These are phyloP conservation scores for Fusarium secorum DNA, from an alignment of 2,329 filamentous ascomycete genomes.

Conservation along the genomic window DNA sequence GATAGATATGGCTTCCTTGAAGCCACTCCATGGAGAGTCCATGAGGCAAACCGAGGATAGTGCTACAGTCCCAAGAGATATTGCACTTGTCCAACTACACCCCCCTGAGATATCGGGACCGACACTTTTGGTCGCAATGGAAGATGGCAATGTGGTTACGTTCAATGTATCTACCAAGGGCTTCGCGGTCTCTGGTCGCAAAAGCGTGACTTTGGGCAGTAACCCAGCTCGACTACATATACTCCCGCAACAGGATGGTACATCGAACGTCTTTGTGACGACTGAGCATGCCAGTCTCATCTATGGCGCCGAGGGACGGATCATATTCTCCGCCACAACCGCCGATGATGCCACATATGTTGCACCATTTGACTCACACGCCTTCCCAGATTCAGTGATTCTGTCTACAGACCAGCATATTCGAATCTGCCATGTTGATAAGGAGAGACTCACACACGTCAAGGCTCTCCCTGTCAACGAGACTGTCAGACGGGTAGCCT, in stretches of 20 bases:
- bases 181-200: conserved; percentile 74
- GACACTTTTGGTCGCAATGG: conserved; percentile 87
- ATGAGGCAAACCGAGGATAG: conserved; percentile 69
- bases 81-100: conserved; percentile 81
- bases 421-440: conserved; percentile 82
- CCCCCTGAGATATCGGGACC: conserved; percentile 65
- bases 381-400: conserved; percentile 81
- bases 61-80: conserved; percentile 81
- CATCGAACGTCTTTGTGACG: conserved; percentile 87
- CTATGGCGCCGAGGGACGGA: conserved; percentile 84
- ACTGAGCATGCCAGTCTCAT: conserved; percentile 95
- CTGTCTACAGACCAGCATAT: conserved; percentile 80
- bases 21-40: conserved; percentile 69
- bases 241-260: conserved; percentile 71
- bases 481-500: conserved; percentile 86
- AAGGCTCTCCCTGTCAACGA: conserved; percentile 80
- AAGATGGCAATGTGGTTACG: conserved; percentile 88
- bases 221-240: conserved; percentile 83
- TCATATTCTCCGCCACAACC: conserved; percentile 93
- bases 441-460: conserved; percentile 86
- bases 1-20: conserved; percentile 71
- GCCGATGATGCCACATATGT: conserved; percentile 85
- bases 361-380: conserved; percentile 81
- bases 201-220: conserved; percentile 84
- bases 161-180: conserved; percentile 73